Conservation (phyloP, 306 rosid species). For the Pyrus betulifolia region DNA sequence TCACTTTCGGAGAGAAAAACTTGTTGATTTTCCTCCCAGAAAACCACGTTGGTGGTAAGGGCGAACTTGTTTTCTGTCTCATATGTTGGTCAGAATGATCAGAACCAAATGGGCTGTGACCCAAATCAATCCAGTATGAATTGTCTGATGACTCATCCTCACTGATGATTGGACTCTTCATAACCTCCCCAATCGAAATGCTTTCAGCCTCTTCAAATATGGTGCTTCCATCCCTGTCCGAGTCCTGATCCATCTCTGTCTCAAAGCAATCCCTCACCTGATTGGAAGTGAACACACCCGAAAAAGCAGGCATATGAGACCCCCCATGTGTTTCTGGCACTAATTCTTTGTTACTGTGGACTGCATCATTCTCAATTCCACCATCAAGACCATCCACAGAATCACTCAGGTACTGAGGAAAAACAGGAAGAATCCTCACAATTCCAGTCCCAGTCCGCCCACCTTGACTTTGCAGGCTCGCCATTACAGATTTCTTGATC, state of each 20-base stretch:
- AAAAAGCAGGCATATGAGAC: conserved; percentile 78
- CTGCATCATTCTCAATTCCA: conserved; percentile 59
- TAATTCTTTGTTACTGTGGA: conserved; percentile 19
- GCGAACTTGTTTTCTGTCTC: conserved; percentile 62
- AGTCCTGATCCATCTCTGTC: conserved; percentile 90
- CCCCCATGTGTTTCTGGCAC: conserved; percentile 33
- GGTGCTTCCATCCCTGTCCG: conserved; percentile 95
- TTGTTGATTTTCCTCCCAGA: conserved; percentile 49
- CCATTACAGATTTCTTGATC: conserved; percentile 91
- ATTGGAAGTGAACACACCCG: conserved; percentile 79
- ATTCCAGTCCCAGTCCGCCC: conserved; percentile 90
- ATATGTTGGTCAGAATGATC: conserved; percentile 49
- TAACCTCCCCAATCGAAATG: conserved; percentile 88
- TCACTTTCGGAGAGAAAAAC: conserved; percentile 51
- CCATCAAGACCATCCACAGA: conserved; percentile 77
- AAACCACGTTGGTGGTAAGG: conserved; percentile 74
- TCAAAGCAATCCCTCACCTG: conserved; percentile 92
- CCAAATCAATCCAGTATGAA: conserved; percentile 93
- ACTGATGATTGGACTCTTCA: conserved; percentile 95
- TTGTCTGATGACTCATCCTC: conserved; percentile 93
- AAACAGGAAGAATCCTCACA: conserved; percentile 86
- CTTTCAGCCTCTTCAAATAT: conserved; percentile 87
- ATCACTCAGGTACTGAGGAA: conserved; percentile 77
- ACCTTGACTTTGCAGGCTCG: conserved; percentile 75
- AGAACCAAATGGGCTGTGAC: conserved; percentile 88